These are phyloP conservation scores for Pleoardoris graminearum DNA, from an alignment of 2,329 filamentous ascomycete species.

Conservation along the genomic window DNA sequence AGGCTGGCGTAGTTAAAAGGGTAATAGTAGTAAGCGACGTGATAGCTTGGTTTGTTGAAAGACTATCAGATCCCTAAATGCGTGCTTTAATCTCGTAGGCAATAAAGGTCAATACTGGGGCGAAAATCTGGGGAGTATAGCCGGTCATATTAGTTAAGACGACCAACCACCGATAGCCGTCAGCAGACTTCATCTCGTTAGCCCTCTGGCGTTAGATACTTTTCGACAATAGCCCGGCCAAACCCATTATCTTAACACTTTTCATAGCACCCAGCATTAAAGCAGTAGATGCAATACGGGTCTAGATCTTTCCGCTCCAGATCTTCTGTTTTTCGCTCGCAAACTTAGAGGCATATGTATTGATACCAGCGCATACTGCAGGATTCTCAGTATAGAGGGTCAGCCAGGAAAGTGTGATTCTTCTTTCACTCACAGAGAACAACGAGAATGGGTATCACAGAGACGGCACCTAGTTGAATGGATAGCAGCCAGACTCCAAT, in stretches of 20 bases:
- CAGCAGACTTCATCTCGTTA: conserved; percentile 12
- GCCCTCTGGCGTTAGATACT: conserved; percentile 9
- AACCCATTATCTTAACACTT: conserved; percentile 46
- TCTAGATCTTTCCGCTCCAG: conserved; percentile 48
- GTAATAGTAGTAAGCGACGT: conserved; percentile 8
- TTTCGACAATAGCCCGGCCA: conserved; percentile 7
- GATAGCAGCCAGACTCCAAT: conserved; percentile 27
- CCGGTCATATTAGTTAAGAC: conserved; percentile 10
- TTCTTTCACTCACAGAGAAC: conserved; percentile 26
- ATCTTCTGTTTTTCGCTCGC: conserved; percentile 9
- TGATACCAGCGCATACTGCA: conserved; percentile 9
- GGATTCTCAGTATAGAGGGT: conserved; percentile 5
- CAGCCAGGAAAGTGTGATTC: background rate
- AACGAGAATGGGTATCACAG: conserved; percentile 50
- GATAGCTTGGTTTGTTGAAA: conserved; percentile 10
- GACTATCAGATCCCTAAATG: conserved; percentile 7
- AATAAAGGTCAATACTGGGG: conserved; percentile 7
- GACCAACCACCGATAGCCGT: conserved; percentile 11
- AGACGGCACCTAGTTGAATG: conserved; percentile 50
- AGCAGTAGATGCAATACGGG: conserved; percentile 44
- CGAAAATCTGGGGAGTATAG: conserved; percentile 10
- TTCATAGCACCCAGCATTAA: conserved; percentile 46
- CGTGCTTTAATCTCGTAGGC: conserved; percentile 9
- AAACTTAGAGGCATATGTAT: conserved; percentile 10
- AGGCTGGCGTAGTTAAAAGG: conserved; percentile 4